Conservation (phyloP, 495 filamentous ascomycete genomes). For the Apiosordaria backusii region DNA sequence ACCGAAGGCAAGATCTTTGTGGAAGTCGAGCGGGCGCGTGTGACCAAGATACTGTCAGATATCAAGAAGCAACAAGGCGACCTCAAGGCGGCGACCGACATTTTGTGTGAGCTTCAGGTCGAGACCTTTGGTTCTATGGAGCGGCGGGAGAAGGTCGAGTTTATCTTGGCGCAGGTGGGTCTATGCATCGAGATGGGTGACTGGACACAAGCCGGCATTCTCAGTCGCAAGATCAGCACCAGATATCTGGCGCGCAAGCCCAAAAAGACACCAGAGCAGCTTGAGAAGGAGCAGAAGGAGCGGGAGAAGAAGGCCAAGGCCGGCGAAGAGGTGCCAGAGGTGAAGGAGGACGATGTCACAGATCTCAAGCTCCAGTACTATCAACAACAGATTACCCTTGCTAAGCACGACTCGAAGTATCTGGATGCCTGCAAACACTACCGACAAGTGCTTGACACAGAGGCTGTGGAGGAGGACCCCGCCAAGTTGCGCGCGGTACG, state of each 20-base stretch:
- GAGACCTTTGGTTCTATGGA: conserved; percentile 99
- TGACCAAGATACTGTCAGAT: conserved; percentile 89
- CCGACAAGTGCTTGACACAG: conserved; percentile 89
- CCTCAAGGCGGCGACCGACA: conserved; percentile 82
- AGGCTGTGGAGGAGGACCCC: conserved; percentile 85
- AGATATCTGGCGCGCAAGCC: conserved; percentile 83
- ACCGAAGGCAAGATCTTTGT: conserved; percentile 99
- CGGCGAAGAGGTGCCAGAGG: conserved; percentile 73
- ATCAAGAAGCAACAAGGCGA: conserved; percentile 96
- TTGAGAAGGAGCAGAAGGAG: conserved; percentile 84
- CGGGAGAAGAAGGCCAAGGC: conserved; percentile 65
- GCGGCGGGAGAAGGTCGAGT: conserved; percentile 94
- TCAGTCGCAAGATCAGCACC: conserved; percentile 95
- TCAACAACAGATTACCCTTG: conserved; percentile 89
- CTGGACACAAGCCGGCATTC: conserved; percentile 91
- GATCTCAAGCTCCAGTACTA: conserved; percentile 95
- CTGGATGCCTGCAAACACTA: conserved; percentile 97
- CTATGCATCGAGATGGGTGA: conserved; percentile 94
- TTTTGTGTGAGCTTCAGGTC: conserved; percentile 94
- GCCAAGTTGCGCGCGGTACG: conserved; percentile 78
- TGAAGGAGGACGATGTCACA: conserved; percentile 84
- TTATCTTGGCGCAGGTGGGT: conserved; percentile 91
- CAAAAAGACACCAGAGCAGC: conserved; percentile 79
- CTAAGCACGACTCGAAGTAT: conserved; percentile 96
- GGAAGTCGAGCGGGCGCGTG: conserved; percentile 93